Evolutionary conservation across 129 eudicot species (phyloP), one percentile per base, ranked within the genome.

Genomic region (Glebionis coronaria): DNA sequence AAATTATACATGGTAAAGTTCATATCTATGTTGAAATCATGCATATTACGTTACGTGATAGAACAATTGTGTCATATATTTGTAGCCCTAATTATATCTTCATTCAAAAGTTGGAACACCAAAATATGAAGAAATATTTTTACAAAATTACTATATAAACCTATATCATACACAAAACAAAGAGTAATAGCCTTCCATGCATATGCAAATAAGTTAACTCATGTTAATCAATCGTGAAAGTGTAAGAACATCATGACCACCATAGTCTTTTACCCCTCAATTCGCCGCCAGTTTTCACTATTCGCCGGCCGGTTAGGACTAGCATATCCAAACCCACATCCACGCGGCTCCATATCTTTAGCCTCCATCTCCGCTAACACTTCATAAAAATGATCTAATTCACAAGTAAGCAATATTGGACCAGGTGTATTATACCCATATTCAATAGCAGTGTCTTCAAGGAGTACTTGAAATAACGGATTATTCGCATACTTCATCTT

Each of bases 331-430:
- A 73, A 67, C 10, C 82, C 84, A 35, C 72, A 61, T 4, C 73
- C 63, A 38, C 44, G 66, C 16, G 52, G 70, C 67, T 64, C 61
- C 53, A 27, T 16, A 27, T 64, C 72, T 14, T 15, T 42, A 54
- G 79, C 52, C 9, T 79, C 84, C 90, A 90, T 90, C 69, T 90
- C 85, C 15, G 82, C 90, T 71, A 87, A 57, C 19, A 90, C 80
- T 28, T 58, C 79, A 60, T 61, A 81, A 58, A 90, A 90, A 12
- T 80, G 80, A 72, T 85, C 78, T 12, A 91, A 90, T 1, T 91
- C 86, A 68, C 97, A 91, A 6, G 97, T 96, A 45, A 91, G 82
- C 63, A 69, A 7, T 11, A 91, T 64, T 13, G 96, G 97, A 31
- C 95, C 97, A n/a, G 81, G 84, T 11, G 83, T 84, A 0, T 15